These are phyloP conservation scores for Pichia phayaonensis DNA, from an alignment of 805 yeast genomes.

Conservation along the genomic window DNA sequence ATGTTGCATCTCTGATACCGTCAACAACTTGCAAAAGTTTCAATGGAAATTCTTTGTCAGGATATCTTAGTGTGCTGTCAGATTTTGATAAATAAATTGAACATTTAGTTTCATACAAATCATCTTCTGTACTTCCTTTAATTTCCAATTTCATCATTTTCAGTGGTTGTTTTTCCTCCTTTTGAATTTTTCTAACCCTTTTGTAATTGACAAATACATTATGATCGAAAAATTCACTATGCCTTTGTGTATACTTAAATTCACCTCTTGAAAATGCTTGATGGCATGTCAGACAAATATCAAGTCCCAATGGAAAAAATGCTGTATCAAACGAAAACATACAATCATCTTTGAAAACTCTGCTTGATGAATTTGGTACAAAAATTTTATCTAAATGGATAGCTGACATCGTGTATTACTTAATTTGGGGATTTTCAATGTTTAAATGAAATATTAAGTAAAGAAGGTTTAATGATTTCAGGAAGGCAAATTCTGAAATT, in stretches of 20 bases:
- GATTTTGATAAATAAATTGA: constrained; percentile 33
- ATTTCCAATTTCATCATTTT: constrained; percentile 64
- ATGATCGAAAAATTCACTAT: constrained; percentile 46
- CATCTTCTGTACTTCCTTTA: constrained; percentile 54
- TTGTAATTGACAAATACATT: constrained; percentile 50
- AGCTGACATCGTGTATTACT: neutral
- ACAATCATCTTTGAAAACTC: constrained; percentile 82
- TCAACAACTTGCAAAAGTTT: constrained; percentile 31
- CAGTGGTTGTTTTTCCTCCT: constrained; percentile 25
- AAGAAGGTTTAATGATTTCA: neutral
- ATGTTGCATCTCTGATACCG: constrained; percentile 46
- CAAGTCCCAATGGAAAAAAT: constrained; percentile 48
- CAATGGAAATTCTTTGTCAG: constrained; percentile 22
- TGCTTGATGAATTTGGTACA: constrained; percentile 26
- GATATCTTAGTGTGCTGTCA: constrained; percentile 24
- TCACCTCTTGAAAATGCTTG: constrained; percentile 53
- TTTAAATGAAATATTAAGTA: no score
- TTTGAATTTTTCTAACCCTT: constrained; percentile 41
- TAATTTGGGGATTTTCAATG: neutral
- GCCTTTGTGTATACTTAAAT: constrained; percentile 48
- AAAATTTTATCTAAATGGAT: constrained; percentile 13
- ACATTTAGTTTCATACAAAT: constrained; percentile 43
- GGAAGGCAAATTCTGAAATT: neutral
- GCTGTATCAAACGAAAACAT: constrained; percentile 77
- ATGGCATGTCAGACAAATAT: constrained; percentile 68